These are phyloP conservation scores for Pelagomonas calceolata DNA, from an alignment of 108 stramenopile species.

Conservation along the genomic window DNA sequence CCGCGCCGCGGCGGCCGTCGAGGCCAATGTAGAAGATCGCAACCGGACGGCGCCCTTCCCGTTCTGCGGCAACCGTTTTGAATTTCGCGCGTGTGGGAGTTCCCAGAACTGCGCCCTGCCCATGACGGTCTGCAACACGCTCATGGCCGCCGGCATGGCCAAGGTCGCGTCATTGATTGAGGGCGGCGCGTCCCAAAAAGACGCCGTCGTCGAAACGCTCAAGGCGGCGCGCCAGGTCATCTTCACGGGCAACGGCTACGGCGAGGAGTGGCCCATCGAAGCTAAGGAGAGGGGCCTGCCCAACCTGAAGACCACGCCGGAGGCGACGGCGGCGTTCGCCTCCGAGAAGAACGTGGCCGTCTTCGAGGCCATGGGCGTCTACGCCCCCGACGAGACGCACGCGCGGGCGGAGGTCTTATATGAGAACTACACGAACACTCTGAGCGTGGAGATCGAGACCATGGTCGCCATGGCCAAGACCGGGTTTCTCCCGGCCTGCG, in stretches of 20 bases:
- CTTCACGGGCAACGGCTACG: conserved; percentile 32
- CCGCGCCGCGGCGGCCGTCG: conserved; percentile 2
- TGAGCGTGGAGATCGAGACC: conserved; percentile 12
- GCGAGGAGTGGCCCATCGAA: conserved; percentile 9
- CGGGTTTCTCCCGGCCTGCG: conserved; percentile 17
- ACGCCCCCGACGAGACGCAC: conserved; percentile 7
- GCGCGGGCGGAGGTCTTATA: conserved; percentile 18
- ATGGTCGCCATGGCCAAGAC: conserved; percentile 25
- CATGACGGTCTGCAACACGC: conserved; percentile 8
- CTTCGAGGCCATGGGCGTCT: conserved; percentile 14
- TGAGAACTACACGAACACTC: conserved; percentile 13
- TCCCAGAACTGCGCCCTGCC: conserved; percentile 19
- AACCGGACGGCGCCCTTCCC: conserved; percentile 33
- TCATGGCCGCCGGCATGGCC: conserved; percentile 14
- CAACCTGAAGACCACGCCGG: conserved; percentile 15
- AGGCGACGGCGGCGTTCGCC: conserved; percentile 12
- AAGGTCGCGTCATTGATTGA: conserved; percentile 13
- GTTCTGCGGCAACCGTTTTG: conserved; percentile 29
- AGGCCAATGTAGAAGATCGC: conserved; percentile 18
- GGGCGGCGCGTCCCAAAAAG: conserved; percentile 5
- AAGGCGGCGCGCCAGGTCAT: conserved; percentile 6
- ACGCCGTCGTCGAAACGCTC: conserved; percentile 11
- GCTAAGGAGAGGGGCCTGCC: conserved; percentile 15
- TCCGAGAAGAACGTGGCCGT: conserved; percentile 16
- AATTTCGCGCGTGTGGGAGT: conserved; percentile 25